Percentiles rank a stretch among this genome's conserved stretches.
phyloP scores from a whole-genome alignment of 2,329 filamentous ascomycete species.

The Venturia carpophila region DNA sequence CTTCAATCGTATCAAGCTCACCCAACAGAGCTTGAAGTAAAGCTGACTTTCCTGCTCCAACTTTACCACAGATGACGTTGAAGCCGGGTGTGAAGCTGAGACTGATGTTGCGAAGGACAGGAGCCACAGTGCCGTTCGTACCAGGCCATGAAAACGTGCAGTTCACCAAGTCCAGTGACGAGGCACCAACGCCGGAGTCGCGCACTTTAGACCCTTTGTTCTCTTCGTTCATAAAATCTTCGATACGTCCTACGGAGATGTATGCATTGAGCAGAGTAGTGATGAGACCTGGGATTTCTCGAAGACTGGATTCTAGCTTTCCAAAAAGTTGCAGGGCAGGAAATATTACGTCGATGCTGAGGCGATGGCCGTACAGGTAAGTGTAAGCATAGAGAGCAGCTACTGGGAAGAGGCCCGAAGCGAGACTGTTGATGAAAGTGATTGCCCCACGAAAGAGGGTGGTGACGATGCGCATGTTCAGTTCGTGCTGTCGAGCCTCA shows the following conservation, averaged over 20 bases:
- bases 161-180: slow-evolving; percentile 44
- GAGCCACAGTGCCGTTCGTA: slow-evolving; percentile 36
- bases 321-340: slow-evolving; percentile 75
- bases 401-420: slow-evolving; percentile 69
- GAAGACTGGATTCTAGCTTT: slow-evolving; percentile 65
- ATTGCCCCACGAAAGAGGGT: slow-evolving; percentile 57
- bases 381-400: slow-evolving; percentile 78
- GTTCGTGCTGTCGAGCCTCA: slow-evolving; percentile 57
- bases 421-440: slow-evolving; percentile 59
- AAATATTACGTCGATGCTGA: slow-evolving; percentile 78
- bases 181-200: slow-evolving; percentile 30
- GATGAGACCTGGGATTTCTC: slow-evolving; percentile 67
- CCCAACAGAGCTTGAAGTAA: slow-evolving; percentile 52
- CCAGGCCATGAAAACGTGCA: slow-evolving; percentile 79
- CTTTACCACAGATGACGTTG: slow-evolving; percentile 55
- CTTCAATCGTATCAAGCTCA: slow-evolving; percentile 47
- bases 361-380: slow-evolving; percentile 54
- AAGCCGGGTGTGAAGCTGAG: slow-evolving; percentile 49
- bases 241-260: slow-evolving; percentile 74
- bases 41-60: slow-evolving; percentile 57
- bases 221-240: slow-evolving; percentile 79
- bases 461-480: slow-evolving; percentile 57
- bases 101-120: slow-evolving; percentile 48
- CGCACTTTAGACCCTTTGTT: slow-evolving; percentile 51
- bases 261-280: slow-evolving; percentile 71